Percentiles rank a stretch among this genome's conserved stretches.
Evolutionary conservation across 345 rosid genomes (phyloP).

Genomic region (Angophora floribunda): DNA sequence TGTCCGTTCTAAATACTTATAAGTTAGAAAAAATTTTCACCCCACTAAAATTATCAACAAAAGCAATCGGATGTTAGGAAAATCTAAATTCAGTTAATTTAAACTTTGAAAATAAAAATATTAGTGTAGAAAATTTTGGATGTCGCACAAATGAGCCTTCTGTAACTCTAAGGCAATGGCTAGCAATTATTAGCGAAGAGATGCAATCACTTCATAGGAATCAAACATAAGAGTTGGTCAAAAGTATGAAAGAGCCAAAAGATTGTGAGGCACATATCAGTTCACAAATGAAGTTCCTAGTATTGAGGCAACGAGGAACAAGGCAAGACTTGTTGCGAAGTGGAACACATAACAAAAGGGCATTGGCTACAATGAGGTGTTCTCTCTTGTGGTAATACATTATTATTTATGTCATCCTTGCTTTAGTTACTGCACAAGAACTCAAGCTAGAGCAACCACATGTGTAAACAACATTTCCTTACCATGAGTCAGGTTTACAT

Average conservation of each 20-base stretch:
- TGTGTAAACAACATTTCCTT: not conserved
- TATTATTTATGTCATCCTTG: not conserved
- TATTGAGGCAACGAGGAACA: not conserved
- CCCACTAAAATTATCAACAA: no score
- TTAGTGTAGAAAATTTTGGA: no score
- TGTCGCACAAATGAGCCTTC: no score
- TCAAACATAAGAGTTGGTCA: no score
- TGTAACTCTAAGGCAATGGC: no score
- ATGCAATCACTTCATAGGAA: no score
- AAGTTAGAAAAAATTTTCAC: no score
- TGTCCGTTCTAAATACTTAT: no score
- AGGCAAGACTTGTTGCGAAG: not conserved
- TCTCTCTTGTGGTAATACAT: not conserved
- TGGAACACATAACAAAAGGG: fast-evolving
- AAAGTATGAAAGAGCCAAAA: not conserved
- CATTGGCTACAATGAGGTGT: not conserved
- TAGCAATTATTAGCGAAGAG: no score
- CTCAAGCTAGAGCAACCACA: not conserved
- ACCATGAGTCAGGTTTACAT: not conserved
- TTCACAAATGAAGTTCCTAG: not conserved
- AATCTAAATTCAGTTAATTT: no score
- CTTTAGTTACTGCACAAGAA: not conserved
- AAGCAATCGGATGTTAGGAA: no score
- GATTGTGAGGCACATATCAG: not conserved
- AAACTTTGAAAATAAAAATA: no score